Evolutionary conservation across 2,329 filamentous ascomycete species (phyloP), one percentile per base, ranked within the genome.

Genomic region (Ophiostoma himal-ulmi): DNA sequence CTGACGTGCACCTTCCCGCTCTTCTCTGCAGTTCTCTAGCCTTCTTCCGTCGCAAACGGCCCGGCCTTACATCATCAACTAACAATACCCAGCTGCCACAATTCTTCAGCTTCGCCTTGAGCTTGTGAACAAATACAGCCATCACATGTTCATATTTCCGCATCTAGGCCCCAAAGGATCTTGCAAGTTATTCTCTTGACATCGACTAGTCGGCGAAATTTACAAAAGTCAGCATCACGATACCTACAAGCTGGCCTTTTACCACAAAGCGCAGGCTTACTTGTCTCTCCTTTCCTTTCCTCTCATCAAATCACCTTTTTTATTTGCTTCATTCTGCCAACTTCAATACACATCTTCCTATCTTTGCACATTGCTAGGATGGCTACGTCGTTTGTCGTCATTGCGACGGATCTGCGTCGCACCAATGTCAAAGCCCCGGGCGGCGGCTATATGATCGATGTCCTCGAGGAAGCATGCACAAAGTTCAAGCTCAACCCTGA

Each of bases 381-480:
- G 92, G 88, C 93, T 74, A 91, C 93, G 69, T 91, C 95, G 78
- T 93, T 98, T 71, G 90, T 94, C 75, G 92, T 98, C 69, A 89
- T 97, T 74, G 90, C 94, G 78, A 88, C 90, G 54, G 89, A 92
- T 75, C 86, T 94, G 75, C 89, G 91, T 75, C 87, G 93, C 75
- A 87, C 89, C 68, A 91, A 87, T 60, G 84, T 99, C 79, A 96
- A 96, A 80, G 94, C 95, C 70, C 90, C 85, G 0, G 93, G 93
- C 0, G 85, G 86, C 70, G 97, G 90, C 73, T 91, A 92, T 75
- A 82, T 99, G 75, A 90, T 90, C 71, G 94, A 97, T 77, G 86
- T 99, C 1, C 84, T 97, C 22, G 87, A 92, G 73, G 91, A 98
- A 79, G 94, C 94, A 65, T 98, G 94, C 79, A 84, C 84, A 75